Conservation (phyloP, 2,329 filamentous ascomycete species). For the Pseudopyrenochaeta lycopersici region DNA sequence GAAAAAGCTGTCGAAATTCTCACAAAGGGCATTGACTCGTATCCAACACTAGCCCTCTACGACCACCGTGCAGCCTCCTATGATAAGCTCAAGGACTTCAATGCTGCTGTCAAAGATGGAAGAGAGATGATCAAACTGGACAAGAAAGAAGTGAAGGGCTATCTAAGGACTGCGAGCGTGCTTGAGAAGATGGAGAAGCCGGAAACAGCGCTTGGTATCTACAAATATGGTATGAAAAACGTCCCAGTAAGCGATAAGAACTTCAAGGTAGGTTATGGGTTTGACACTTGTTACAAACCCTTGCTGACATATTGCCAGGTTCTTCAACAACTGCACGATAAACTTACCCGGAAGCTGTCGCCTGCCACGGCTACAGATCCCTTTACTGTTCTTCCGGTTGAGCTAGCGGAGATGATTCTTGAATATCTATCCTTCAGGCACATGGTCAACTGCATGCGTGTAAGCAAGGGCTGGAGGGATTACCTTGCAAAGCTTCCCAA, state of each 20-base stretch:
- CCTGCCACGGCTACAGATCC: slow-evolving; percentile 60
- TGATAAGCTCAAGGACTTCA: slow-evolving; percentile 61
- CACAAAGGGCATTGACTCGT: slow-evolving; percentile 39
- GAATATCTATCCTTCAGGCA: slow-evolving; percentile 62
- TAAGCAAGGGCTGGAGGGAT: slow-evolving; percentile 65
- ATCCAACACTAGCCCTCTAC: slow-evolving; percentile 51
- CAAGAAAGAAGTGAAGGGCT: slow-evolving; percentile 64
- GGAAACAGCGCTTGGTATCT: slow-evolving; percentile 64
- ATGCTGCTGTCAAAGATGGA: slow-evolving; percentile 65
- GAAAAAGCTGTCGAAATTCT: slow-evolving; percentile 46
- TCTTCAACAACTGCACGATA: slow-evolving; percentile 58
- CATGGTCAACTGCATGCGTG: slow-evolving; percentile 61
- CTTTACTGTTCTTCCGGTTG: slow-evolving; percentile 62
- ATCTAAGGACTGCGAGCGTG: slow-evolving; percentile 63
- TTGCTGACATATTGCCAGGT: slow-evolving; percentile 37
- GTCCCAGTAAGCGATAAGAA: slow-evolving; percentile 52
- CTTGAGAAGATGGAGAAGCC: slow-evolving; percentile 59
- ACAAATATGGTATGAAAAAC: slow-evolving; percentile 65
- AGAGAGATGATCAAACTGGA: slow-evolving; percentile 63
- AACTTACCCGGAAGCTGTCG: slow-evolving; percentile 53
- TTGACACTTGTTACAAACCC: not conserved
- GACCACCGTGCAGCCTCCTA: slow-evolving; percentile 66
- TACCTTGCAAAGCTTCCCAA: slow-evolving; percentile 58
- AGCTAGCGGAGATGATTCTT: slow-evolving; percentile 63
- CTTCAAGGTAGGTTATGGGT: slow-evolving; percentile 33